Conservation (phyloP, 2,329 filamentous ascomycete species). For the Colletotrichum gloeosporioides region DNA sequence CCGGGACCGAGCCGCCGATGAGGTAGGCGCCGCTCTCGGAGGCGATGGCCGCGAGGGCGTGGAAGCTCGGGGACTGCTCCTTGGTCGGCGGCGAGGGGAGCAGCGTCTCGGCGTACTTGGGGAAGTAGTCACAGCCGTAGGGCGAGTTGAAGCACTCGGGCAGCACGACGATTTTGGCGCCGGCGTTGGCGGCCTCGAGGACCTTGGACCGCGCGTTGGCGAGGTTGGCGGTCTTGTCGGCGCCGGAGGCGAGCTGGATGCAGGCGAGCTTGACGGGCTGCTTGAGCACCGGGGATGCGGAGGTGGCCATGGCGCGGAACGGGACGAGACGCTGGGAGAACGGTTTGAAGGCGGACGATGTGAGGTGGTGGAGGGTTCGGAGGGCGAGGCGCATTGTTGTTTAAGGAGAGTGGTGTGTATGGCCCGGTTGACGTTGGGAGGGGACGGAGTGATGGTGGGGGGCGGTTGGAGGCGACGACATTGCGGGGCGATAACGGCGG, state of each 20-base stretch:
- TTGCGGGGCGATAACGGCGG: constrained; percentile 14
- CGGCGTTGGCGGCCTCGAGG: constrained; percentile 75
- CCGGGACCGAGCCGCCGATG: constrained; percentile 91
- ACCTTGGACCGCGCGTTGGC: constrained; percentile 81
- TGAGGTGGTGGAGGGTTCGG: neutral
- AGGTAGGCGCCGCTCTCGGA: constrained; percentile 80
- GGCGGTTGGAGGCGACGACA: neutral
- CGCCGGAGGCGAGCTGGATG: constrained; percentile 79
- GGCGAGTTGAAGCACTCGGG: constrained; percentile 99
- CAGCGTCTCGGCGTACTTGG: constrained; percentile 90
- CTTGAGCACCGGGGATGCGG: constrained; percentile 62
- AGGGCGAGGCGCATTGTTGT: constrained; percentile 14
- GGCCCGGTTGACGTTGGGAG: neutral
- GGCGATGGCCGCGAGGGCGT: constrained; percentile 82
- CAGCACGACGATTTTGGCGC: constrained; percentile 87
- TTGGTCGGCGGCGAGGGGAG: constrained; percentile 73
- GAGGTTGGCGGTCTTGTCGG: constrained; percentile 88
- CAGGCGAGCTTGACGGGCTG: constrained; percentile 81
- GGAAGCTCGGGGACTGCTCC: constrained; percentile 80
- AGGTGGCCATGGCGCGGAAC: constrained; percentile 25
- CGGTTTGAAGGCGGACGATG: neutral
- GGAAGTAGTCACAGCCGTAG: constrained; percentile 90
- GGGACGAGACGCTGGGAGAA: neutral
- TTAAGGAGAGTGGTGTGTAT: neutral
- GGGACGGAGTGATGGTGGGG: neutral